These are phyloP conservation scores for Hypholoma fasciculare DNA, from an alignment of 768 basidiomycete genomes.

Conservation along the genomic window DNA sequence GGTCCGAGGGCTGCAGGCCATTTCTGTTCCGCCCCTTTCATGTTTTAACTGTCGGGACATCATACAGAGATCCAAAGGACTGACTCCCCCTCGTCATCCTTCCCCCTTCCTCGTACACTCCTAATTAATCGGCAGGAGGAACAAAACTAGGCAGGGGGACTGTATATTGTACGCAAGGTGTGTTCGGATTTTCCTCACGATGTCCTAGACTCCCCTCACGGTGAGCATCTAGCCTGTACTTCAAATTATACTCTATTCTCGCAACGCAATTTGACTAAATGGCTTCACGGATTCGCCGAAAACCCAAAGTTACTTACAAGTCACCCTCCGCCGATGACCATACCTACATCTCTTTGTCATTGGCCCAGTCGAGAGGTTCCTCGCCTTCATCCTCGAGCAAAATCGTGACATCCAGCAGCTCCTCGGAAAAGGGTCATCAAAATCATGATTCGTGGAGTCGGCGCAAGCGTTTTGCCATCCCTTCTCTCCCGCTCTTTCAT, in stretches of 20 bases:
- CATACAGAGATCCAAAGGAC: background rate
- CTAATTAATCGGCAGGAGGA: too few relatives aligned
- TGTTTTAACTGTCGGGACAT: background rate
- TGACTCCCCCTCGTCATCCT: background rate
- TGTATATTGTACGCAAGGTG: background rate
- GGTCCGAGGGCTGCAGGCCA: background rate
- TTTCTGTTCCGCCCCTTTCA: background rate
- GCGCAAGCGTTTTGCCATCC: constrained; percentile 15
- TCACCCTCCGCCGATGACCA: constrained; percentile 46
- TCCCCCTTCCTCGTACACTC: too few relatives aligned
- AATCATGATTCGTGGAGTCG: background rate
- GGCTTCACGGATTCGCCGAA: constrained; percentile 43
- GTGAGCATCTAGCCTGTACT: too few relatives aligned
- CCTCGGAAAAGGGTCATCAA: constrained; percentile 1
- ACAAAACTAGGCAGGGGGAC: too few relatives aligned
- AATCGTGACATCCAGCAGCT: background rate
- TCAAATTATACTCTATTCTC: background rate
- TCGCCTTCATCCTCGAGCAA: constrained; percentile 8
- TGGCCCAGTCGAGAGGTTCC: constrained; percentile 6
- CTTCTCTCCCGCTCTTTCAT: constrained; percentile 66
- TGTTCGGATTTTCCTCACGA: background rate
- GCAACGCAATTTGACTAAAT: background rate
- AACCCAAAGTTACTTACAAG: constrained; percentile 57
- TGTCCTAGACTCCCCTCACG: too few relatives aligned
- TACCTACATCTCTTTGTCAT: constrained; percentile 16